Base-by-base conservation (phyloP, 2,329 filamentous ascomycete genomes). In the Alternaria sp. region DNA sequence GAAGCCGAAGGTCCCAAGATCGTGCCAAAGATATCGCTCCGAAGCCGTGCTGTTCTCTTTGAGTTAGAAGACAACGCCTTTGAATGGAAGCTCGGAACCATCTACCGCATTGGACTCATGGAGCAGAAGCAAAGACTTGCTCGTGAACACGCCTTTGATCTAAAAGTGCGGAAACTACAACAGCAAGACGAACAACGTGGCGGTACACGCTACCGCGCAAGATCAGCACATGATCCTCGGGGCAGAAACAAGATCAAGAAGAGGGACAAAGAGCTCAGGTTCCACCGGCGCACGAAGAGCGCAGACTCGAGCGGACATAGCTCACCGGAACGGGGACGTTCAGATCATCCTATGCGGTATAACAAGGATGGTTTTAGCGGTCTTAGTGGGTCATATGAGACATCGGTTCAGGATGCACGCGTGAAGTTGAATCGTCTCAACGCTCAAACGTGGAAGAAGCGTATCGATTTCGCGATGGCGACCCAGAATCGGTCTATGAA, bases 61-160 rank as follows among this genome's bases (percentile, higher is more conserved):
- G 95, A 98, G 75, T 85, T 99, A 36, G 96, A 99, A 80, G 96
- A 99, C 77, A 95, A 96, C 54, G 91, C 93, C 0, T 99, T 99
- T 74, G 96, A 99, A 78, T 99, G 94, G 92, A 98, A 97, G 77
- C 84, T 99, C 10, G 93, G 94, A 15, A 90, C 93, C 75, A 99
- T 99, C 55, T 99, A 98, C 78, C 90, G 95, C 30, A 89, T 93
- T 49, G 96, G 96, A 0, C 86, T 95, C 19, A 84, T 94, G 59
- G 96, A 99, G 79, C 95, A 98, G 79, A 90, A 91, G 76, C 96
- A 98, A 79, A 88, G 96, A 19, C 83, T 97, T 58, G 94, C 95
- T 5, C 89, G 96, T 46, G 93, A 97, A 77, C 93, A 97, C 68
- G 95, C 95, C 0, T 98, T 96, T 80, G 85, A 89, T 13, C 84